A percentile compares a stretch with the other conserved stretches of the same genome.
Conservation (phyloP, 169 alveolate species). For the Plasmodium gonderi region DNA sequence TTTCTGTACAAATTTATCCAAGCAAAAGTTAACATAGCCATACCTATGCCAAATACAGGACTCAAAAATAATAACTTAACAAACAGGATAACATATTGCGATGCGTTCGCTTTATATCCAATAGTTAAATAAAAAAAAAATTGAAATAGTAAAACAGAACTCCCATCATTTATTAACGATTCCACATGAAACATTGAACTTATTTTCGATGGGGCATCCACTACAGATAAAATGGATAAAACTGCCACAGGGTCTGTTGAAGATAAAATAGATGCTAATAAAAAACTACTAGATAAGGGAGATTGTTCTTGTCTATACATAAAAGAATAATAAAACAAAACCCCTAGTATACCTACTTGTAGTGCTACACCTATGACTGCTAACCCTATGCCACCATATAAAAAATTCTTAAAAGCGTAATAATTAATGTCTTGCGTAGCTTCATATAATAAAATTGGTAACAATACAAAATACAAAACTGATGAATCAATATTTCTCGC, state of each 20-base stretch:
- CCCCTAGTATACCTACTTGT: conserved; percentile 84
- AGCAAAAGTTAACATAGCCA: conserved; percentile 83
- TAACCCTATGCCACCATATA: conserved; percentile 87
- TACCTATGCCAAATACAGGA: conserved; percentile 86
- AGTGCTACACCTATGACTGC: conserved; percentile 88
- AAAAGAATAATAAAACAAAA: conserved; percentile 83
- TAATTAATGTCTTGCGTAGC: conserved; percentile 91
- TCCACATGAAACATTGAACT: conserved; percentile 90
- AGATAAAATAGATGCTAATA: conserved; percentile 88
- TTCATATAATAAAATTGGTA: conserved; percentile 90
- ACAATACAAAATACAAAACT: conserved; percentile 84
- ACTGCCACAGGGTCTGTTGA: conserved; percentile 94
- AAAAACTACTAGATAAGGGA: conserved; percentile 82
- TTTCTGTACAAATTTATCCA: conserved; percentile 87
- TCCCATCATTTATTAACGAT: conserved; percentile 90
- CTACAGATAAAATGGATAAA: conserved; percentile 85
- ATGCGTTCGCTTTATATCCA: conserved; percentile 80
- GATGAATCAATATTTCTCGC: conserved; percentile 84
- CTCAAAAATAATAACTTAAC: conserved; percentile 85
- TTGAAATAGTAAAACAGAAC: conserved; percentile 88
- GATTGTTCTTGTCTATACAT: conserved; percentile 74
- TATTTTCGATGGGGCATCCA: conserved; percentile 87
- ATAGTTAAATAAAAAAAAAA: conserved; percentile 85
- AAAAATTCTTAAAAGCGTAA: conserved; percentile 87
- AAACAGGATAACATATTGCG: conserved; percentile 81